Evolutionary conservation across 805 yeast species (phyloP).

Genomic region (Danielozyma ontarioensis): DNA sequence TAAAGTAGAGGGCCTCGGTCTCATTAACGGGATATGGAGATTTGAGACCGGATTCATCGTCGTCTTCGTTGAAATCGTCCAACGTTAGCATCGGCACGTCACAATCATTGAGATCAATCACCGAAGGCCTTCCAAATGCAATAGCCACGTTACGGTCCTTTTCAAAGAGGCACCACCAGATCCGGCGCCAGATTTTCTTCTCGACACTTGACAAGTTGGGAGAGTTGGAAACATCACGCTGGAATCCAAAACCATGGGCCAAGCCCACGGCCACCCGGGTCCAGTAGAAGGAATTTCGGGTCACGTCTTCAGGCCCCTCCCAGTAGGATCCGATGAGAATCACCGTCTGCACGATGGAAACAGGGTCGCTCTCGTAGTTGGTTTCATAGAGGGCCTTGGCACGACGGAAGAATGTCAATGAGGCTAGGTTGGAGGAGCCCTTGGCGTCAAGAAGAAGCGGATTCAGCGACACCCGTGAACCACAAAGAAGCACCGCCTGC

Average conservation of each 20-base stretch:
- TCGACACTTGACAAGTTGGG: conserved; percentile 33
- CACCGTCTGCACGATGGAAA: conserved; percentile 56
- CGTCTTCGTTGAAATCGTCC: conserved; percentile 60
- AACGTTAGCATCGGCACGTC: conserved; percentile 67
- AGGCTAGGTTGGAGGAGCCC: conserved; percentile 49
- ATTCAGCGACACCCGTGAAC: conserved; percentile 55
- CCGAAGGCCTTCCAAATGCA: conserved; percentile 69
- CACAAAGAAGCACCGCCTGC: conserved; percentile 66
- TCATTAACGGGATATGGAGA: conserved; percentile 42
- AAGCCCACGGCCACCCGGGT: conserved; percentile 61
- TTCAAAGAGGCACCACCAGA: conserved; percentile 75
- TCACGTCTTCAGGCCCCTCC: conserved; percentile 68
- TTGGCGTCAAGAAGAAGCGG: conserved; percentile 46
- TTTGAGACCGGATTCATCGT: conserved; percentile 20
- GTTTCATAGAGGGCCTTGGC: conserved; percentile 74
- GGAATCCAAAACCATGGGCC: conserved; percentile 76
- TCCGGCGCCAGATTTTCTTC: conserved; percentile 52
- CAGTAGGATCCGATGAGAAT: conserved; percentile 62
- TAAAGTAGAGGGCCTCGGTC: conserved; percentile 51
- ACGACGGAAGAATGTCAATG: conserved; percentile 53
- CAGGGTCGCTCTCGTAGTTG: conserved; percentile 60
- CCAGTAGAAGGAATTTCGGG: conserved; percentile 66
- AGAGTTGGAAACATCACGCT: conserved; percentile 46
- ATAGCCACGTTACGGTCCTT: conserved; percentile 67
- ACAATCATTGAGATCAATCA: conserved; percentile 66